A percentile compares a stretch with the other conserved stretches of the same genome.
Conservation (phyloP, 345 rosid genomes). For the Abelmoschus esculentus region DNA sequence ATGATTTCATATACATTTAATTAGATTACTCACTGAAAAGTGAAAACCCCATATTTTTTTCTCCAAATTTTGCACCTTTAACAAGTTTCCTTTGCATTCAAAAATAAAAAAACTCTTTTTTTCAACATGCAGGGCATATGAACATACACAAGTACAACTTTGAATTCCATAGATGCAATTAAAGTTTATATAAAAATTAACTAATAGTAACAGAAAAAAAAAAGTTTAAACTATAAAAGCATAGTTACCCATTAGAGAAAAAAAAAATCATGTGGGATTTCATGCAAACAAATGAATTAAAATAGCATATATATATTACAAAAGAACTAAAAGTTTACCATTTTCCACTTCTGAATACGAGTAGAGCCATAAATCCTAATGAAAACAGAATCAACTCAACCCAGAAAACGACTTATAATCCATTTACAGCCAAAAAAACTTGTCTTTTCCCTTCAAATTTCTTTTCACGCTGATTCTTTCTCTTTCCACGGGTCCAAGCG, state of each 20-base stretch:
- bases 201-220: not conserved
- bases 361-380: constrained; percentile 15
- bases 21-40: not conserved
- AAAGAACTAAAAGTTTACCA: constrained; percentile 11
- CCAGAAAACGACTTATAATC: constrained; percentile 12
- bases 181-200: not conserved
- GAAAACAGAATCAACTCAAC: constrained; percentile 17
- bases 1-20: not conserved
- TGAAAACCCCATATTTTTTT: not conserved
- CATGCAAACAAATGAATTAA: not conserved
- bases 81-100: constrained; percentile 9
- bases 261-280: not conserved
- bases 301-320: not conserved
- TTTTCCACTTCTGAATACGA: constrained; percentile 24
- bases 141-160: not conserved
- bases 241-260: not conserved
- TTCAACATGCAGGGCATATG: not conserved
- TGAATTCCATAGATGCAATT: not conserved
- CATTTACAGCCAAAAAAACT: not conserved
- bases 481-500: too few relatives aligned
- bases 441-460: too few relatives aligned
- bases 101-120: not conserved
- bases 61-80: not conserved
- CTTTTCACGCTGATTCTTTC: too few relatives aligned
- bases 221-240: not conserved